Conservation (phyloP, 352 stramenopile genomes). For the Globisporangium uncinulatum region DNA sequence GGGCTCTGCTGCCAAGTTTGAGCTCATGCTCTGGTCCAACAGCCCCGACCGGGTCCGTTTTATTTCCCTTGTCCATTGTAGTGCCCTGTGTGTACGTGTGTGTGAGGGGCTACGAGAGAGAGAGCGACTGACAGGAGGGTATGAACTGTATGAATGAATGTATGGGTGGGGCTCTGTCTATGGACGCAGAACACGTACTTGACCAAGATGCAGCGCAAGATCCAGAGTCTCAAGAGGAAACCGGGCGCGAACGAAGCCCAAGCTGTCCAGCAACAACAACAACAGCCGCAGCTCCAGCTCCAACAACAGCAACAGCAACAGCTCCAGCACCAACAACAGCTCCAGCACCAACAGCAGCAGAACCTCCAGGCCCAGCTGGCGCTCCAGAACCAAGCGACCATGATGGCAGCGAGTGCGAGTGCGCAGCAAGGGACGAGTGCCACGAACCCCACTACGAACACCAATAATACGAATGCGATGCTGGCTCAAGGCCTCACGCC, state of each 20-base stretch:
- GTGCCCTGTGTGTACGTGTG: too few species aligned
- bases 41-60: slow-evolving; percentile 51
- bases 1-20: slow-evolving; percentile 81
- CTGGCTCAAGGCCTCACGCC: slow-evolving; percentile 9
- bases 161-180: too few species aligned
- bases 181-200: slow-evolving; percentile 80
- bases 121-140: neutral
- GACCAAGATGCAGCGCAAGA: slow-evolving; percentile 83
- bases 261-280: slow-evolving; percentile 10
- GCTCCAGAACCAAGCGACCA: slow-evolving; percentile 8
- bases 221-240: slow-evolving; percentile 76
- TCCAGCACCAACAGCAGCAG: slow-evolving; percentile 3
- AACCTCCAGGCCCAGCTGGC: neutral
- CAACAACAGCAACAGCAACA: slow-evolving; percentile 25
- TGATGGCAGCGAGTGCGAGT: slow-evolving; percentile 5
- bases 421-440: too few species aligned
- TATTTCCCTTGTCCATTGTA: too few species aligned
- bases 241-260: slow-evolving; percentile 27
- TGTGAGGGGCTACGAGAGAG: neutral
- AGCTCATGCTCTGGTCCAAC: slow-evolving; percentile 83
- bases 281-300: slow-evolving; percentile 16
- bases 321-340: slow-evolving; percentile 25
- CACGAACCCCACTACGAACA: neutral
- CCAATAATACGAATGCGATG: slow-evolving; percentile 16
- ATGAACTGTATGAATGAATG: too few species aligned